Evolutionary conservation across 2,329 filamentous ascomycete genomes (phyloP).

Genomic region (Claviceps cyperi): DNA sequence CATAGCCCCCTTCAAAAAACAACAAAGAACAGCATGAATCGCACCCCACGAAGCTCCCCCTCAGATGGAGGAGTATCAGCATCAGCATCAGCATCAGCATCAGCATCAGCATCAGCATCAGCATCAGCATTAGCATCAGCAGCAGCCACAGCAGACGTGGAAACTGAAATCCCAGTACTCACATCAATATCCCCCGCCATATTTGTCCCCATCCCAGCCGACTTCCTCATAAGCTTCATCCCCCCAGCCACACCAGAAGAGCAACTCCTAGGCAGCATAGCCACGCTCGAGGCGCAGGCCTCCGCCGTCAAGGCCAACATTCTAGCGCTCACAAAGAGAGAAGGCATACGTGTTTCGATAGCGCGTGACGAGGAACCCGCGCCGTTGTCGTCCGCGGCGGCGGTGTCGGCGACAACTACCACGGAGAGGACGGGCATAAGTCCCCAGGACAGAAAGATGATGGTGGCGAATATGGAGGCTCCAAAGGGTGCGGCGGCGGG

Average conservation of each 20-base stretch:
- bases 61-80: too few species aligned
- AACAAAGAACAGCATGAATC: background rate
- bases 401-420: too few species aligned
- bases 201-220: conserved; percentile 19
- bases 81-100: background rate
- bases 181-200: conserved; percentile 15
- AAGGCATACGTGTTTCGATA: conserved; percentile 16
- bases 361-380: conserved; percentile 1
- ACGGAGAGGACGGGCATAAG: background rate
- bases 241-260: conserved; percentile 8
- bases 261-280: conserved; percentile 10
- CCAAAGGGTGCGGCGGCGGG: background rate
- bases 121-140: background rate
- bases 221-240: conserved; percentile 10
- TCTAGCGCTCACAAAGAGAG: conserved; percentile 14
- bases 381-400: background rate
- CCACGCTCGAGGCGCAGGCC: conserved; percentile 13
- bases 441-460: conserved; percentile 8
- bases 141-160: background rate
- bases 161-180: conserved; percentile 8
- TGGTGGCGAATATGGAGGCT: conserved; percentile 19
- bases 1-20: background rate
- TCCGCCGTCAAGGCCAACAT: conserved; percentile 18
- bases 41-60: background rate
- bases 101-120: background rate